Evolutionary conservation across 352 stramenopile genomes (phyloP).

Genomic region (Phytopythium montanum): DNA sequence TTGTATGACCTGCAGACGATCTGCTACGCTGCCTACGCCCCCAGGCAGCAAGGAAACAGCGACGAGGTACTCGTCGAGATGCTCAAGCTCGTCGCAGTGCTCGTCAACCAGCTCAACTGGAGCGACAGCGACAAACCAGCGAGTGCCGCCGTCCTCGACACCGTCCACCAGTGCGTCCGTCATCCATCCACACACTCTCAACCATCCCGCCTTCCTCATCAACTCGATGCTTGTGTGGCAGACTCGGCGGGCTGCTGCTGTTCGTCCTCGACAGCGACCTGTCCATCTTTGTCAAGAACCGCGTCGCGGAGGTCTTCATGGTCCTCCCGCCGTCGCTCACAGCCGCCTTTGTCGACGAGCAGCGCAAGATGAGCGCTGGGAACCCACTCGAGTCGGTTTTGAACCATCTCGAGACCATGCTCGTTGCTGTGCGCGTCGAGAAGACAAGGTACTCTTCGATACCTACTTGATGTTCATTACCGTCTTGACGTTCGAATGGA

Average conservation of each 20-base stretch:
- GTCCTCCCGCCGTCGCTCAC: constrained; percentile 41
- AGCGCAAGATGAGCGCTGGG: constrained; percentile 11
- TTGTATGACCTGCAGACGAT: constrained; percentile 30
- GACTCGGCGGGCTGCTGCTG: constrained; percentile 44
- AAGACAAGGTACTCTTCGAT: constrained; percentile 37
- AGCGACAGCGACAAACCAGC: constrained; percentile 26
- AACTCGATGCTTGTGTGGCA: constrained; percentile 6
- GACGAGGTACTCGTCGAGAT: constrained; percentile 36
- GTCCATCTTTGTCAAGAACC: constrained; percentile 56
- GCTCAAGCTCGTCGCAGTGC: constrained; percentile 51
- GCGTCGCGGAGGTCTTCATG: constrained; percentile 60
- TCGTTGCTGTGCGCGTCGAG: constrained; percentile 53
- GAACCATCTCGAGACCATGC: constrained; percentile 46
- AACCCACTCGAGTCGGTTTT: constrained; percentile 27
- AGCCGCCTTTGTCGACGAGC: constrained; percentile 38
- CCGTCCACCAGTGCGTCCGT: constrained; percentile 24
- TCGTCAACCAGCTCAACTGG: constrained; percentile 55
- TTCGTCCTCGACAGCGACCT: constrained; percentile 26
- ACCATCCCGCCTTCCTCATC: neutral
- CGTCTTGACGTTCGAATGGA: neutral
- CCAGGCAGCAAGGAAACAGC: neutral
- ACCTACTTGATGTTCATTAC: neutral
- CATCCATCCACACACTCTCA: neutral
- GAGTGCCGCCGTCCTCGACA: constrained; percentile 21
- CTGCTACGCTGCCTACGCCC: constrained; percentile 24